Conservation (phyloP, 2,329 filamentous ascomycete genomes). For the Apiospora pterosperma region DNA sequence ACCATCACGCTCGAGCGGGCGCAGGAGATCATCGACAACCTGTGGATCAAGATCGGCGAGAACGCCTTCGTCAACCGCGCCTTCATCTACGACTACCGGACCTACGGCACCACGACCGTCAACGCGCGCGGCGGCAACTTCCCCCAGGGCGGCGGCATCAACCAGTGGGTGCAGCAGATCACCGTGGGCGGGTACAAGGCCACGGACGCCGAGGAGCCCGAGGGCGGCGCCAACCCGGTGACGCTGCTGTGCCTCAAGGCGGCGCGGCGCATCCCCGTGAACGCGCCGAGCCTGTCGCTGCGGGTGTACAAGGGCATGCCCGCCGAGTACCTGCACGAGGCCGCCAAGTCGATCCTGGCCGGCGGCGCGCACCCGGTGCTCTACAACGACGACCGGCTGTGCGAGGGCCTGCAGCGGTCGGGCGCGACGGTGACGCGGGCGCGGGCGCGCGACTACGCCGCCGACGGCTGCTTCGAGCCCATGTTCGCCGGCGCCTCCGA, state of each 20-base stretch:
- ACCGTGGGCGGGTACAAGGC: conserved; percentile 10
- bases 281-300: conserved; percentile 9
- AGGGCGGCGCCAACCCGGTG: conserved; percentile 7
- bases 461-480: conserved; percentile 8
- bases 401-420: conserved; percentile 3
- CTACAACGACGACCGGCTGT: conserved; percentile 11
- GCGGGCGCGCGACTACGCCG: conserved; percentile 7
- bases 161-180: conserved; percentile 12
- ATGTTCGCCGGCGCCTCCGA: not conserved
- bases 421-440: conserved; percentile 5
- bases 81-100: conserved; percentile 9
- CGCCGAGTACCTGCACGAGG: conserved; percentile 5
- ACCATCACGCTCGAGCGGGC: conserved; percentile 4
- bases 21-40: conserved; percentile 11
- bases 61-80: conserved; percentile 9
- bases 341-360: conserved; percentile 7
- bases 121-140: conserved; percentile 6
- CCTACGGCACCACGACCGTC: conserved; percentile 7
- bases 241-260: conserved; percentile 11
- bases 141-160: conserved; percentile 8
- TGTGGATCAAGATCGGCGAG: conserved; percentile 10
- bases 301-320: conserved; percentile 5
- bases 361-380: conserved; percentile 8
- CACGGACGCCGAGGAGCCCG: not conserved
- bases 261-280: conserved; percentile 9